Evolutionary conservation across 257 asterid genomes (phyloP).

Genomic region (Paulownia fortunei): DNA sequence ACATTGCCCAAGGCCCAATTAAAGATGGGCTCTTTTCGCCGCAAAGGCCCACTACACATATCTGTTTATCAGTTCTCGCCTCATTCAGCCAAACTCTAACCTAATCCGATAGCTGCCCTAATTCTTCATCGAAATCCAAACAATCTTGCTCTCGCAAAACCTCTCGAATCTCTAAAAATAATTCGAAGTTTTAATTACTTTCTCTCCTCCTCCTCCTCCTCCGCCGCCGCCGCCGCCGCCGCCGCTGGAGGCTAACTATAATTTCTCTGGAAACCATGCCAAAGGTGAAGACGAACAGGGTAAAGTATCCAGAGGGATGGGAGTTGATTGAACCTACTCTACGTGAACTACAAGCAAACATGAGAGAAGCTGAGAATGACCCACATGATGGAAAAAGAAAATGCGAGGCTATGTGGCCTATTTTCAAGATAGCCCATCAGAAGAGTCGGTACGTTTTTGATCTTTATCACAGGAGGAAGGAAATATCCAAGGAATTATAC

Average conservation of each 20-base stretch:
- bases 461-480: conserved; percentile 80
- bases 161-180: too few relatives aligned
- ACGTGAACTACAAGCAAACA: conserved; percentile 79
- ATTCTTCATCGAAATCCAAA: not conserved
- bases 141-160: too few relatives aligned
- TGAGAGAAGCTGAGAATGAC: conserved; percentile 98
- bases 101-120: not conserved
- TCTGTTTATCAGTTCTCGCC: not conserved
- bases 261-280: conserved; percentile 65
- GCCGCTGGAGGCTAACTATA: not conserved
- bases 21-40: not conserved
- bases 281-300: conserved; percentile 87
- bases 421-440: conserved; percentile 92
- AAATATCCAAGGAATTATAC: conserved; percentile 80
- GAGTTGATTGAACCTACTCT: conserved; percentile 93
- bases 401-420: conserved; percentile 93
- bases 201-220: too few relatives aligned
- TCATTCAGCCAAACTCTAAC: not conserved
- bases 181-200: too few relatives aligned
- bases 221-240: conserved; percentile 13
- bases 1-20: not conserved
- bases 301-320: conserved; percentile 89
- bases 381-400: conserved; percentile 86
- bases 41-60: not conserved
- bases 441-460: conserved; percentile 85